A percentile compares a stretch with the other conserved stretches of the same genome.
Conservation (phyloP, 306 rosid genomes). For the Vigna angularis region DNA sequence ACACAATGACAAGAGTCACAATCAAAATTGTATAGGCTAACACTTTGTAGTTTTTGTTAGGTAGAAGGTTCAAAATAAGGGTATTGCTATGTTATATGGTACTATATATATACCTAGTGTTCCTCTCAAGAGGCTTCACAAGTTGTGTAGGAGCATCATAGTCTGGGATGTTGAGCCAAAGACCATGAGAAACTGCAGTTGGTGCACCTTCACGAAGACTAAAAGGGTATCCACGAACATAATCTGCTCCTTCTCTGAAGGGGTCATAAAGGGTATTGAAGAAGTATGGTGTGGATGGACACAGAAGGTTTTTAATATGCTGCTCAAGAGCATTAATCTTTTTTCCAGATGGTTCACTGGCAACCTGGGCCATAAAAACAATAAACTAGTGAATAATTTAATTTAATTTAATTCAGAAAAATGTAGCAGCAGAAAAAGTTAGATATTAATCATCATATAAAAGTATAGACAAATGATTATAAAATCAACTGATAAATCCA, state of each 20-base stretch:
- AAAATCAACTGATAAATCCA: constrained; percentile 11
- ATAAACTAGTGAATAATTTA: constrained; percentile 2
- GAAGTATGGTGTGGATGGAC: constrained; percentile 59
- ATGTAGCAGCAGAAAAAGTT: not conserved
- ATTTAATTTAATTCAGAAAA: not conserved
- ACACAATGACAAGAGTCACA: constrained; percentile 30
- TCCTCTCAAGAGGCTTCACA: constrained; percentile 90
- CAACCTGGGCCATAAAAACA: constrained; percentile 47
- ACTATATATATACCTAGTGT: constrained; percentile 60
- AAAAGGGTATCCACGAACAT: constrained; percentile 93
- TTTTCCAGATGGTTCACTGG: constrained; percentile 56
- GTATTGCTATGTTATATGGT: not conserved
- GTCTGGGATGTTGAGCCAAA: constrained; percentile 95
- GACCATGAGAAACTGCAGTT: constrained; percentile 87
- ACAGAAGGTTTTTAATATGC: constrained; percentile 55
- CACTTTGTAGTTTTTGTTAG: not conserved
- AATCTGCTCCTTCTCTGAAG: constrained; percentile 80
- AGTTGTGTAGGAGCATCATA: constrained; percentile 96
- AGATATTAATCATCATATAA: not conserved
- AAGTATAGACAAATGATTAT: not conserved
- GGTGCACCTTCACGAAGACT: constrained; percentile 88
- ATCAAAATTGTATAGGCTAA: constrained; percentile 9
- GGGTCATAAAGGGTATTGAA: constrained; percentile 73
- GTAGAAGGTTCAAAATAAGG: not conserved
- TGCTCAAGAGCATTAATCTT: constrained; percentile 57